phyloP scores from a whole-genome alignment of 768 basidiomycete genomes.

The Daedaleopsis nitida region DNA sequence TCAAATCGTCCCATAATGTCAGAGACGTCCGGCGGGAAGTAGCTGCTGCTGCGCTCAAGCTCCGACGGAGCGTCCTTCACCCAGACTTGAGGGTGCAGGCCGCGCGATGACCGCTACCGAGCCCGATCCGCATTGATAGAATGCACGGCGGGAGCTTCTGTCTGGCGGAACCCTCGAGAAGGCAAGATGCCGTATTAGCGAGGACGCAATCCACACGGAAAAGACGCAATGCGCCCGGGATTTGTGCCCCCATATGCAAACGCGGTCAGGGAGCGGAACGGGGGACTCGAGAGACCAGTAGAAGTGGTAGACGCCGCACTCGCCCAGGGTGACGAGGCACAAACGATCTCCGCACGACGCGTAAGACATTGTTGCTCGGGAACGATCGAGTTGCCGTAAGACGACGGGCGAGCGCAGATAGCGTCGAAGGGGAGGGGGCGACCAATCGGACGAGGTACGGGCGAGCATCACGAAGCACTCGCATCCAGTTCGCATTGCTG shows the following conservation, averaged over 20 bases:
- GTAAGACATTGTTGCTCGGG: background rate
- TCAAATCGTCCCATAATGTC: constrained; percentile 2
- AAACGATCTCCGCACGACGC: constrained; percentile 13
- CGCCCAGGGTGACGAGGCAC: background rate
- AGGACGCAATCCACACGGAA: background rate
- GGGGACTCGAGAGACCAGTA: background rate
- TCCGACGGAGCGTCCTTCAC: background rate
- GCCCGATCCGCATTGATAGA: background rate
- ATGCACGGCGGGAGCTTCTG: background rate
- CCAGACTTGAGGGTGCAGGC: background rate
- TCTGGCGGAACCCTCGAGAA: background rate
- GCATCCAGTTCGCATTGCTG: constrained; percentile 14
- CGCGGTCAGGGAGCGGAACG: background rate
- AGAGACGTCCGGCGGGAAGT: background rate
- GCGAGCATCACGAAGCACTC: constrained; percentile 18
- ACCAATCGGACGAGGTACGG: constrained; percentile 23
- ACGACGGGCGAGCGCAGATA: constrained; percentile 7
- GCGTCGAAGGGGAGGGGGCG: constrained; percentile 7
- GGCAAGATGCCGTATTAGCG: background rate
- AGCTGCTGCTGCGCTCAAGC: constrained; percentile 3
- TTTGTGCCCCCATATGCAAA: background rate
- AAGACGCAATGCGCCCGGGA: background rate
- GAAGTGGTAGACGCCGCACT: no score
- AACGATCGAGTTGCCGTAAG: constrained; percentile 15
- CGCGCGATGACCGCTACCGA: background rate